Evolutionary conservation across 192 early-diverging fungal species (phyloP), one percentile per base, ranked within the genome.

Genomic region (Backusella macrospora): DNA sequence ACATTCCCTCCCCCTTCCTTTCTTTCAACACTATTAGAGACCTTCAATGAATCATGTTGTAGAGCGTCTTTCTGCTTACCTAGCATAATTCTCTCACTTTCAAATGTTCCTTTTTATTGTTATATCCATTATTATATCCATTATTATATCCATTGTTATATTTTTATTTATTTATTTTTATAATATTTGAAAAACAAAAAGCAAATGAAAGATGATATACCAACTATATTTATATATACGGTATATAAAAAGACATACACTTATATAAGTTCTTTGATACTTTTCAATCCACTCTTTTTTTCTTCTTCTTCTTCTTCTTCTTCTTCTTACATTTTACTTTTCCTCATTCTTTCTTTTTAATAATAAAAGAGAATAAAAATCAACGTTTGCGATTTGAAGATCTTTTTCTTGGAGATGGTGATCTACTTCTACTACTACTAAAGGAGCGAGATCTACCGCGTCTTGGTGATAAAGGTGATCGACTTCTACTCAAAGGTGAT

Each of bases 11-110:
- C 45, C 34, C 18, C 9, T 47, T 13, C 26, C 29, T 38, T 76
- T 62, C 39, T 62, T 16, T 80, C 64, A 15, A 9, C 62, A 1
- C 29, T 2, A 34, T 69, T 52, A 87, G 80, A 74, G 91, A 45
- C 91, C 90, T 12, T 83, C 89, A 14, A 92, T 92, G 91, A 86
- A 83, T 5, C 79, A 86, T 82, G 91, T 92, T 21, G 89, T 92
- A 9, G 91, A 92, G 71, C 81, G 85, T 40, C 81, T 92, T n/a
- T 81, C 86, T 45, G 83, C 90, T 21, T 92, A 89, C 65, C 77
- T 92, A 18, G 39, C 45, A 16, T 75, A 65, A 74, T 0, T 40
- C 15, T 34, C 29, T 34, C 29, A 2, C 29, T 34, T 34, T 34
- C 16, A 49, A 49, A 21, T 18, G 6, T 5, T 8, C 48, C 3